Base-by-base conservation (phyloP, 2,329 filamentous ascomycete genomes). In the Nemania serpens region DNA sequence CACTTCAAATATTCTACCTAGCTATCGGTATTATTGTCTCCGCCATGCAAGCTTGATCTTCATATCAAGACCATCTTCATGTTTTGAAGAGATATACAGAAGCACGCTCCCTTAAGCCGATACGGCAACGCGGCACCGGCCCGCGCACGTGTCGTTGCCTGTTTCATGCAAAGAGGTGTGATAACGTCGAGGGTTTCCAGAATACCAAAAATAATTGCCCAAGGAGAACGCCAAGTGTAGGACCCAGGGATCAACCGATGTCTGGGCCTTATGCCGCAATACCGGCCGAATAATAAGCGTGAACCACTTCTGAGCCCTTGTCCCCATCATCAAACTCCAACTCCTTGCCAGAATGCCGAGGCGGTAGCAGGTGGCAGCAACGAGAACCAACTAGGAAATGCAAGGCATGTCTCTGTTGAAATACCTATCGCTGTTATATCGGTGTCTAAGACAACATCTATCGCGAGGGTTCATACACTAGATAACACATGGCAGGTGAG, bases 101-200 rank as follows among this genome's bases (percentile, higher is more conserved):
- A 25, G 42, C 33, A n/a, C 36, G 15, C 15, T 39, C 36, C 4
- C 4, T 55, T 41, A 49, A 42, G 51, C 48, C 43, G 45, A 41
- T 22, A 33, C 25, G 45, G 52, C 47, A 42, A 65, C 59, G 53
- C 53, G 41, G 46, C 59, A 52, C 47, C 45, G 20, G 39, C 43
- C 59, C 45, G 41, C 55, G 51, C 41, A 62, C 58, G 48, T 55
- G 53, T 47, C 45, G 43, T 58, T 34, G 37, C 18, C 34, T 55
- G 56, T 59, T 65, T 62, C 62, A 62, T 52, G 53, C 60, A 62
- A 12, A 62, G 15, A 54, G 50, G 47, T 51, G 56, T 48, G 56
- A 56, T 47, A 37, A 29, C 17, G 34, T 39, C 36, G 53, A 58
- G 43, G 17, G 41, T 37, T 65, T 62, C 56, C 52, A 54, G 53